phyloP scores from a whole-genome alignment of 805 yeast genomes.

The Torulaspora gathmanii region DNA sequence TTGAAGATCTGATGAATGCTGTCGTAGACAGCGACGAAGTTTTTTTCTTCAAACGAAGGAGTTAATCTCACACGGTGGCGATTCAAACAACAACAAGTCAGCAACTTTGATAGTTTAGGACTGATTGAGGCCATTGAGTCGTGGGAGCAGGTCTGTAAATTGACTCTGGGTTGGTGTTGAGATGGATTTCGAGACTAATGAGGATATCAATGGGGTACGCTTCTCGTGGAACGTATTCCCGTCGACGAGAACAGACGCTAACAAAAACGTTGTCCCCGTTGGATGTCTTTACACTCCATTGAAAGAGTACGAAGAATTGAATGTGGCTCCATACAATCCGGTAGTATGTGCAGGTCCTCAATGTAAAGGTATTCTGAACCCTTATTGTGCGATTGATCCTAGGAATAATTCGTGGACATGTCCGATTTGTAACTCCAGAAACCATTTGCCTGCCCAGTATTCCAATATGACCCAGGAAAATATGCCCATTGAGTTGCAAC shows the following conservation, averaged over 20 bases:
- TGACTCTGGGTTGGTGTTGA: slow-evolving; percentile 4
- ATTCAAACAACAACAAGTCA: slow-evolving; percentile 4
- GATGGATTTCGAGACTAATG: slow-evolving; percentile 54
- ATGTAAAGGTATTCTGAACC: slow-evolving; percentile 84
- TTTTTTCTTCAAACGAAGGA: slow-evolving; percentile 4
- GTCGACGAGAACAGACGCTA: slow-evolving; percentile 80
- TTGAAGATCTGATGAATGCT: too few relatives aligned
- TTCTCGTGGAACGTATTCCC: slow-evolving; percentile 86
- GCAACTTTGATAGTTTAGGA: background rate
- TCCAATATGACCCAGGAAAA: slow-evolving; percentile 68
- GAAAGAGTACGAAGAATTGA: slow-evolving; percentile 68
- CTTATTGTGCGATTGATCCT: slow-evolving; percentile 76
- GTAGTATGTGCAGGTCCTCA: slow-evolving; percentile 65
- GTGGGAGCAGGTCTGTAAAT: background rate
- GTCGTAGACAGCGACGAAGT: background rate
- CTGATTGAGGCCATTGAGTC: slow-evolving; percentile 5
- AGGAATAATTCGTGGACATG: slow-evolving; percentile 78
- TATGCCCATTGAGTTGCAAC: slow-evolving; percentile 73
- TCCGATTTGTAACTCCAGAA: slow-evolving; percentile 73
- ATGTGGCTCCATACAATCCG: slow-evolving; percentile 82
- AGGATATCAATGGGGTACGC: slow-evolving; percentile 70
- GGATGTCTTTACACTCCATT: slow-evolving; percentile 95
- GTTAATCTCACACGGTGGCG: slow-evolving; percentile 12
- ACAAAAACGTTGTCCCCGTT: slow-evolving; percentile 87
- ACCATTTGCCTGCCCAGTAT: slow-evolving; percentile 78